These are phyloP conservation scores for Podochytrium sp. DNA, from an alignment of 192 early-diverging fungal genomes.

Conservation along the genomic window DNA sequence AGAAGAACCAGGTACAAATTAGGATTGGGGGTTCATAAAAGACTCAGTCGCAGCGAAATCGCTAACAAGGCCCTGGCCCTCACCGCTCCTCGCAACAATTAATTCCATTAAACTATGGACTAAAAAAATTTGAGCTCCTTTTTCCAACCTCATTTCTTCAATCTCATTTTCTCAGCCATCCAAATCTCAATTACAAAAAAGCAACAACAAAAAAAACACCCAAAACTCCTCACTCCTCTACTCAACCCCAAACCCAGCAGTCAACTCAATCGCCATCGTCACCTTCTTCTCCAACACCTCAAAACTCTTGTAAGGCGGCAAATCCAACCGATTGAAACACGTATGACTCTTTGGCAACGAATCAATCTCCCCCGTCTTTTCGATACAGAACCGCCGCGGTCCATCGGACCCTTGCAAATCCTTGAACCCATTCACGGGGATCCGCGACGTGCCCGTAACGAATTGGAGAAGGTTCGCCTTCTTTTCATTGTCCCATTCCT, in stretches of 20 bases:
- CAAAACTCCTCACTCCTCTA: slow-evolving; percentile 37
- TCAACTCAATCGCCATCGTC: slow-evolving; percentile 94
- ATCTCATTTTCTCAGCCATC: too few relatives aligned
- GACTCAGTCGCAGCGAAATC: too few relatives aligned
- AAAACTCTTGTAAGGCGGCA: slow-evolving; percentile 88
- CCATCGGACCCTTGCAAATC: slow-evolving; percentile 97
- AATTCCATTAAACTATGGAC: too few relatives aligned
- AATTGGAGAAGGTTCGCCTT: slow-evolving; percentile 94
- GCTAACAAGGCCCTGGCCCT: too few relatives aligned
- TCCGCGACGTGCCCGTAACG: slow-evolving; percentile 95
- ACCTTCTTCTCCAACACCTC: slow-evolving; percentile 74
- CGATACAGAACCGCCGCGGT: slow-evolving; percentile 92
- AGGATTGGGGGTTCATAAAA: too few relatives aligned
- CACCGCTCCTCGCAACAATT: too few relatives aligned
- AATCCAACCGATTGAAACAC: slow-evolving; percentile 96
- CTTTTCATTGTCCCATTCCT: slow-evolving; percentile 89
- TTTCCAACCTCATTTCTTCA: too few relatives aligned
- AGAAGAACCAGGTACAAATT: too few relatives aligned
- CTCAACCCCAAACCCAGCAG: slow-evolving; percentile 91
- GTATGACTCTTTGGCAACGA: slow-evolving; percentile 94
- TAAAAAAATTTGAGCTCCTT: too few relatives aligned
- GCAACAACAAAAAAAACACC: slow-evolving; percentile 2
- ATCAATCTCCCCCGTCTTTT: slow-evolving; percentile 86
- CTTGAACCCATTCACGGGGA: slow-evolving; percentile 98
- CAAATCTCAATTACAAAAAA: slow-evolving; percentile 4